Base-by-base conservation (phyloP, 305 asterid species). In the Stenogyne calaminthoides region DNA sequence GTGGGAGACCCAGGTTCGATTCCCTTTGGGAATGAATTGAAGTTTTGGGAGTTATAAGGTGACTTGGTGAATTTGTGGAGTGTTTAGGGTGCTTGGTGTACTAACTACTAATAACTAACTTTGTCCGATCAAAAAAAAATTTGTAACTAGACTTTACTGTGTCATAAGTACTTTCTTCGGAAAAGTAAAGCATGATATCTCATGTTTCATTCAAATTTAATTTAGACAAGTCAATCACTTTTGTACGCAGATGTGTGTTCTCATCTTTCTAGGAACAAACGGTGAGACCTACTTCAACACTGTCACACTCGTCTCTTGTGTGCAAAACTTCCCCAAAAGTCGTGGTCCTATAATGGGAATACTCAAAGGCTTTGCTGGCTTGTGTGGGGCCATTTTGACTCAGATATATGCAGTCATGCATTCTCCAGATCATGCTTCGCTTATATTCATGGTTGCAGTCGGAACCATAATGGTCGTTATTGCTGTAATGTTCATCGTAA, bases 221-320 rank as follows among this genome's bases (percentile, higher is more conserved):
- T 19, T 55, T 1, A 10, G 47, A 49, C 72, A 37, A 20, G 36
- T 34, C 18, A 12, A 20, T 58, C 40, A 42, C 29, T 64, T 58
- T 15, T 12, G 22, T 54, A 19, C 66, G 84, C 92, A 89, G 96
- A 87, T 91, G 86, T 91, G 97, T 81, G 16, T 85, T 84, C 86
- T 84, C 39, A 89, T 89, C 63, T 89, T 87, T 69, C 55, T 91
- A 8, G 97, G 96, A 72, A 88, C 97, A 71, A 91, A 91, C 68
- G 95, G 96, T 1, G 96, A 91, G 82, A 89, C 97, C 39, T 91
- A 86, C 88, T 89, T 86, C 89, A 91, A 89, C 80, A 89, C 97
- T 2, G 96, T 83, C 64, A 82, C 96, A 9, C 84, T 86, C 3
- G 97, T 91, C 66, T 87, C 96, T 34, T 82, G 93, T 37, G 97